Evolutionary conservation across 2,329 filamentous ascomycete genomes (phyloP).

Genomic region (Verticillium klebahnii): DNA sequence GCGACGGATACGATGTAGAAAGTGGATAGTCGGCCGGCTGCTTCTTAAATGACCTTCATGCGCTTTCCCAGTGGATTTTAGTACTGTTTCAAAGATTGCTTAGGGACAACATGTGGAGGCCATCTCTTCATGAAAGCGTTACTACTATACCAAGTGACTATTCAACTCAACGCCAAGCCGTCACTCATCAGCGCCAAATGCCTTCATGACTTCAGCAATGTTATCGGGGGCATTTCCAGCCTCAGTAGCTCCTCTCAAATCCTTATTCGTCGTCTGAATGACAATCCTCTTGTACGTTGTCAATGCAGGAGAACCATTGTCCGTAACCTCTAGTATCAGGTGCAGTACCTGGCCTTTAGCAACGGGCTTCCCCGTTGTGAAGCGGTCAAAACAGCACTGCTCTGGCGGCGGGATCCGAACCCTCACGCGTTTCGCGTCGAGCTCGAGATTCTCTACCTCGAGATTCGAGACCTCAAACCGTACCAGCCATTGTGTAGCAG

Average conservation of each 20-base stretch:
- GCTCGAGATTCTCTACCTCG: conserved; percentile 14
- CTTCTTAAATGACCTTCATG: too few relatives aligned
- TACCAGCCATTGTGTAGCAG: conserved; percentile 32
- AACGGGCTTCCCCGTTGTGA: conserved; percentile 20
- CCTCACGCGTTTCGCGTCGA: conserved; percentile 19
- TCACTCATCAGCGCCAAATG: background rate
- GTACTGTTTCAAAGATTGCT: too few relatives aligned
- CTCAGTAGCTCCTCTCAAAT: conserved; percentile 17
- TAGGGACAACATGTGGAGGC: too few relatives aligned
- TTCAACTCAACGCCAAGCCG: too few relatives aligned
- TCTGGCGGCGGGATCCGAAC: conserved; percentile 32
- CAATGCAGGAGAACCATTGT: conserved; percentile 34
- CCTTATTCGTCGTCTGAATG: conserved; percentile 24
- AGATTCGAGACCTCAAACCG: conserved; percentile 30
- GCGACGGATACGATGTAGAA: too few relatives aligned
- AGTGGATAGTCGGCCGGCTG: too few relatives aligned
- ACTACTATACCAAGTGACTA: too few relatives aligned
- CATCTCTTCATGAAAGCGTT: too few relatives aligned
- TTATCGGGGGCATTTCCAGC: background rate
- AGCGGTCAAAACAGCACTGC: conserved; percentile 27
- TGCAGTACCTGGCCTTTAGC: conserved; percentile 38
- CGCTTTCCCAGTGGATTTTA: too few relatives aligned
- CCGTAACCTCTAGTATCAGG: conserved; percentile 42
- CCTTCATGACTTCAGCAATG: background rate
- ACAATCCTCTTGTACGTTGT: conserved; percentile 40